Evolutionary conservation across 257 asterid genomes (phyloP).

Genomic region (Eustoma russellianum): DNA sequence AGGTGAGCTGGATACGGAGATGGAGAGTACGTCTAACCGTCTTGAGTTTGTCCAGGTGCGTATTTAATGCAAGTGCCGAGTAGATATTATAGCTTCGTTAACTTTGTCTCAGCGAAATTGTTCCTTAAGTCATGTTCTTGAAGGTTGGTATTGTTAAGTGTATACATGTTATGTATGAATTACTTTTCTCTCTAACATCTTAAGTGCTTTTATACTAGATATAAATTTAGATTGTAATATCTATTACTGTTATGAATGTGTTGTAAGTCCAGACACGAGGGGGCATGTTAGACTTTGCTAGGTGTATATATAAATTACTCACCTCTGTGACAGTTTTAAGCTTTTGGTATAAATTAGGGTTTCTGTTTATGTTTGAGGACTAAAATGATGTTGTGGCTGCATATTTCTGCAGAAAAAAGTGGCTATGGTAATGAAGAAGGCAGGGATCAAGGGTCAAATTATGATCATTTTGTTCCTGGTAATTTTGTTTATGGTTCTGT

Average conservation of each 20-base stretch:
- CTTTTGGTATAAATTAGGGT: no score
- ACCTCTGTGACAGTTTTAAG: no score
- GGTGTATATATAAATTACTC: no score
- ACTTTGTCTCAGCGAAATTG: no score
- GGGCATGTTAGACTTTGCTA: no score
- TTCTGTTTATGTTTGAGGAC: not conserved
- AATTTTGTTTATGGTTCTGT: conserved; percentile 62
- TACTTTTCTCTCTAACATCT: no score
- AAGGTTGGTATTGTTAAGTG: not conserved
- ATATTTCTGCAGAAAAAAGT: conserved; percentile 67
- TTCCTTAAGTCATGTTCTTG: not conserved
- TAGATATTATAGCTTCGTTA: no score
- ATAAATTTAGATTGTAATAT: no score
- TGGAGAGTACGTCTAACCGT: conserved; percentile 93
- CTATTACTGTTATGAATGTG: no score
- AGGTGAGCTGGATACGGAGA: conserved; percentile 76
- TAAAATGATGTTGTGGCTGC: not conserved
- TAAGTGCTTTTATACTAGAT: no score
- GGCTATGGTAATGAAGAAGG: conserved; percentile 92
- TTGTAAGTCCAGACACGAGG: no score
- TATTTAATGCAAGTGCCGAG: not conserved
- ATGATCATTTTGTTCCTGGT: conserved; percentile 85
- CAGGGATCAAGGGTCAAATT: conserved; percentile 82
- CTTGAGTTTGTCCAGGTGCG: conserved; percentile 97
- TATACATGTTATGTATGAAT: no score